Conservation (phyloP, 192 early-diverging fungal species). For the Rhizophlyctis rosea region DNA sequence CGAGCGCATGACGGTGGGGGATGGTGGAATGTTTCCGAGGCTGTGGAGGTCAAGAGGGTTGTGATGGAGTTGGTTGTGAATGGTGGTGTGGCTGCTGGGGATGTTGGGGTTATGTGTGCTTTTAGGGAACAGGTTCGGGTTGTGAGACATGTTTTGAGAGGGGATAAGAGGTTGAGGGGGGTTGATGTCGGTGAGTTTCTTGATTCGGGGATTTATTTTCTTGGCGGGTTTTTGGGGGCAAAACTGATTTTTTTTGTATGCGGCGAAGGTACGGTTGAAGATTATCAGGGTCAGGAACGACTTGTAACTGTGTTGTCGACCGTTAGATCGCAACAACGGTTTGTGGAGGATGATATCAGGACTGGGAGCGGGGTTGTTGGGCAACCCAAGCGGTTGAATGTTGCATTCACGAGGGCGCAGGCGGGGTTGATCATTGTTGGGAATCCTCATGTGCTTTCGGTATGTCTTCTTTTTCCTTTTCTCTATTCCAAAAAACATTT, state of each 20-base stretch:
- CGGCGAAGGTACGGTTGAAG: constrained; percentile 26
- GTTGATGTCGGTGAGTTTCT: constrained; percentile 1
- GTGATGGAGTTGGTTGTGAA: constrained; percentile 32
- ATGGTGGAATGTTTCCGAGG: constrained; percentile 54
- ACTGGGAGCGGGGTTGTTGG: constrained; percentile 34
- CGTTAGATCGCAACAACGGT: constrained; percentile 21
- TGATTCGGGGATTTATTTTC: neutral
- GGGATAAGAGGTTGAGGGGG: neutral
- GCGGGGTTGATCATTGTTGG: constrained; percentile 39
- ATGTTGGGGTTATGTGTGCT: constrained; percentile 56
- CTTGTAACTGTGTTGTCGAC: constrained; percentile 30
- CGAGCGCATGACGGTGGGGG: constrained; percentile 21
- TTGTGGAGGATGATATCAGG: constrained; percentile 24
- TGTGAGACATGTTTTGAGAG: neutral
- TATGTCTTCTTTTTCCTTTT: neutral
- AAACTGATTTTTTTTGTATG: neutral
- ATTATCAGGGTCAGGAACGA: constrained; percentile 37
- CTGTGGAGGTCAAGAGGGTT: constrained; percentile 32
- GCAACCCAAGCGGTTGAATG: constrained; percentile 48
- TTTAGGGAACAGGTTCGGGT: constrained; percentile 38
- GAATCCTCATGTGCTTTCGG: constrained; percentile 19
- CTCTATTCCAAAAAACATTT: too few species aligned
- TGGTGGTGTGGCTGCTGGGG: constrained; percentile 25
- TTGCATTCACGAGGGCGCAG: constrained; percentile 43
- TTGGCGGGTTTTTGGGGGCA: neutral